Evolutionary conservation across 805 yeast genomes (phyloP).

Genomic region (Ogataea pignaliae): DNA sequence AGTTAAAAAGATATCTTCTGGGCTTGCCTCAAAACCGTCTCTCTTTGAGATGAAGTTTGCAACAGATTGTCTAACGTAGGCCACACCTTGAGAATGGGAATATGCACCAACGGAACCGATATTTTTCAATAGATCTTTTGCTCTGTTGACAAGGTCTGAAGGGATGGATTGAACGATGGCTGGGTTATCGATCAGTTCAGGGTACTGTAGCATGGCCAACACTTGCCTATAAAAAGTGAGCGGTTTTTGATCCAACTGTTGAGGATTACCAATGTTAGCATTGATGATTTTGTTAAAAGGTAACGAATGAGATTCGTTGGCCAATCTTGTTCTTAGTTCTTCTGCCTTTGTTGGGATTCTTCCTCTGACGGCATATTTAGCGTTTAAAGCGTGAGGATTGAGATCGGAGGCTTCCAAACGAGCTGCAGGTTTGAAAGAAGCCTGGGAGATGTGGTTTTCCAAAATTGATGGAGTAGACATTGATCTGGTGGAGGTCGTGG

Average conservation of each 20-base stretch:
- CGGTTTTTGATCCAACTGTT: conserved; percentile 91
- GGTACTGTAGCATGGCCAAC: conserved; percentile 79
- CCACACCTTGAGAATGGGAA: conserved; percentile 88
- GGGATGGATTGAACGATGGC: conserved; percentile 39
- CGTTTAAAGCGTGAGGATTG: conserved; percentile 71
- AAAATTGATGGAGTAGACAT: conserved; percentile 5
- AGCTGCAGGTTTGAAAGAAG: conserved; percentile 28
- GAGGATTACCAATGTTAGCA: conserved; percentile 98
- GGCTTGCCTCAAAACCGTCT: conserved; percentile 67
- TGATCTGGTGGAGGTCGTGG: neutral
- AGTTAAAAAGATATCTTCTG: conserved; percentile 77
- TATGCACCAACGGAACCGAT: conserved; percentile 92
- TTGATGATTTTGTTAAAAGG: conserved; percentile 78
- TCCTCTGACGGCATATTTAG: conserved; percentile 96
- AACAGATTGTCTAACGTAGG: conserved; percentile 65
- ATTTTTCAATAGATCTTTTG: conserved; percentile 51
- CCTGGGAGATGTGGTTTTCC: conserved; percentile 6
- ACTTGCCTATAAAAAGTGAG: conserved; percentile 94
- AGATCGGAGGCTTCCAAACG: conserved; percentile 45
- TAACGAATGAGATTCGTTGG: conserved; percentile 51
- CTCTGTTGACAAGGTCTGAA: conserved; percentile 69
- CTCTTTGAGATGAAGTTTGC: conserved; percentile 76
- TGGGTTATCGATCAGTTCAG: conserved; percentile 49
- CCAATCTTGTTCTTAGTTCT: conserved; percentile 58
- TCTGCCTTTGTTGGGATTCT: conserved; percentile 92